phyloP scores from a whole-genome alignment of 78 protist genomes.

The Mantamonas sphyraenae region DNA sequence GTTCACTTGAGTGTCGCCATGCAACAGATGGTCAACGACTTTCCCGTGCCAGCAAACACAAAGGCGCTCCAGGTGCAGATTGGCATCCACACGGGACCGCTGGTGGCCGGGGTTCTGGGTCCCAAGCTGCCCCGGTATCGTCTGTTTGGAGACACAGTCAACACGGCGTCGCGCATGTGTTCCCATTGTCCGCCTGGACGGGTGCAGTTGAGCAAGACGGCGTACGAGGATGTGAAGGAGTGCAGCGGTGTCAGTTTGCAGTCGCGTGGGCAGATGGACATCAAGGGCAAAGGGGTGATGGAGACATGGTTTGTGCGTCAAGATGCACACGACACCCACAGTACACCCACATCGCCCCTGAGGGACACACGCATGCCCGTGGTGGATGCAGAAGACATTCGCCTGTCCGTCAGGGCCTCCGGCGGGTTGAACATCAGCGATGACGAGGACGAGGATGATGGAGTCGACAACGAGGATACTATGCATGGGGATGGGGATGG shows the following conservation, averaged over 20 bases:
- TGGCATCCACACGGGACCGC: constrained; percentile 17
- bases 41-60: neutral
- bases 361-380: neutral
- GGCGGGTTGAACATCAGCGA: neutral
- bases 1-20: neutral
- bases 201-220: neutral
- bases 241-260: neutral
- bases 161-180: constrained; percentile 13
- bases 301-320: neutral
- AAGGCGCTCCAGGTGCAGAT: neutral
- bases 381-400: neutral
- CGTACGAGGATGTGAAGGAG: neutral
- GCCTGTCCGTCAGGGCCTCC: neutral
- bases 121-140: neutral
- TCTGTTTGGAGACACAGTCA: constrained; percentile 25
- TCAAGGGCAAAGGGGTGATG: constrained; percentile 11
- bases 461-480: neutral
- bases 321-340: neutral
- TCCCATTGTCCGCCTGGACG: neutral
- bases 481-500: neutral
- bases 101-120: constrained; percentile 18
- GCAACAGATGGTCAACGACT: neutral
- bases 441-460: neutral
- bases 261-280: neutral
- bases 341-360: neutral